Evolutionary conservation across 495 filamentous ascomycete species (phyloP).

Genomic region (Neohortaea acidophila): DNA sequence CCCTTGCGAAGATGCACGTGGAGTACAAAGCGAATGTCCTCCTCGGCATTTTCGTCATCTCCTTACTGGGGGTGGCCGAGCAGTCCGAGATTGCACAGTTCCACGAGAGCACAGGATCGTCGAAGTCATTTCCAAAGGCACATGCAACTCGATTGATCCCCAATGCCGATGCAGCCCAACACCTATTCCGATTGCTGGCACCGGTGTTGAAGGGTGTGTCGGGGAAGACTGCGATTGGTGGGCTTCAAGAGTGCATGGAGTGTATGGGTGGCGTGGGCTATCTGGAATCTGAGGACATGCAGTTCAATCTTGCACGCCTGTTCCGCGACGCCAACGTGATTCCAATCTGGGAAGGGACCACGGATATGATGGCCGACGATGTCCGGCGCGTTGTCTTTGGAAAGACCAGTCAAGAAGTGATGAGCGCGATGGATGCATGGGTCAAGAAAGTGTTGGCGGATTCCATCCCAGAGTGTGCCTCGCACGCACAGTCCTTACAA

Average conservation of each 20-base stretch:
- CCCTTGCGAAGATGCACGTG: slow-evolving; percentile 39
- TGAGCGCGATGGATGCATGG: slow-evolving; percentile 30
- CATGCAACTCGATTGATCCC: neutral
- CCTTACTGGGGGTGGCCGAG: slow-evolving; percentile 41
- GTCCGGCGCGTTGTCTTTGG: slow-evolving; percentile 40
- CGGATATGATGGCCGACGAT: slow-evolving; percentile 51
- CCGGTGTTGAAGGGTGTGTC: slow-evolving; percentile 48
- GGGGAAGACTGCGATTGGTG: slow-evolving; percentile 38
- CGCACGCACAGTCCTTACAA: neutral
- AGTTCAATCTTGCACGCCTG: slow-evolving; percentile 49
- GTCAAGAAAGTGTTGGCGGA: slow-evolving; percentile 11
- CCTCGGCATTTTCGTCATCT: slow-evolving; percentile 44
- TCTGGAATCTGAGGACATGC: slow-evolving; percentile 45
- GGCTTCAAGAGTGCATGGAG: slow-evolving; percentile 50
- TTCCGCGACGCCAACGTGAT: slow-evolving; percentile 49
- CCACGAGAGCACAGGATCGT: neutral
- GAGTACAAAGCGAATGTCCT: slow-evolving; percentile 43
- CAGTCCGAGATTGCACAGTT: neutral
- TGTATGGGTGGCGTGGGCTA: slow-evolving; percentile 60
- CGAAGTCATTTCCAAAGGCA: neutral
- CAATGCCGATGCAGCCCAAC: neutral
- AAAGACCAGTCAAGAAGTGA: slow-evolving; percentile 25
- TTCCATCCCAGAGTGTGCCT: neutral
- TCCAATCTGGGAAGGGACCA: slow-evolving; percentile 63
- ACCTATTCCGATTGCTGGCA: slow-evolving; percentile 47